These are phyloP conservation scores for Lindgomyces ingoldianus DNA, from an alignment of 495 filamentous ascomycete genomes.

Conservation along the genomic window DNA sequence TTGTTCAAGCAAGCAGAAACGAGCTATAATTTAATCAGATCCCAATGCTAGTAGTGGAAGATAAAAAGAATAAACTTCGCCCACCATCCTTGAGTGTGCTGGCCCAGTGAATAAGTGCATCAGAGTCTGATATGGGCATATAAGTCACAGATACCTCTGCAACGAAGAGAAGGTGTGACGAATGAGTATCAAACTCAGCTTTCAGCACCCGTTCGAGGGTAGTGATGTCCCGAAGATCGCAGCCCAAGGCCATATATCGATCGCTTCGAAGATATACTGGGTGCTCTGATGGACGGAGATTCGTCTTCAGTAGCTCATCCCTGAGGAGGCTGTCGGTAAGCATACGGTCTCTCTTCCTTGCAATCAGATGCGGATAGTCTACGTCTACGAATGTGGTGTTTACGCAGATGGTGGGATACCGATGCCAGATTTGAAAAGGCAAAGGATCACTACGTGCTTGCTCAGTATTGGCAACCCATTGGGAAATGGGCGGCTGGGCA, in stretches of 20 bases:
- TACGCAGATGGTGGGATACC: constrained; percentile 57
- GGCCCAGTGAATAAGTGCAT: constrained; percentile 61
- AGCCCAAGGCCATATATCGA: constrained; percentile 76
- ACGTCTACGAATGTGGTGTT: constrained; percentile 77
- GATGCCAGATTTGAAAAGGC: constrained; percentile 77
- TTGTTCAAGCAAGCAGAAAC: constrained; percentile 90
- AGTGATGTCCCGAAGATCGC: constrained; percentile 70
- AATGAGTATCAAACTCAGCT: constrained; percentile 56
- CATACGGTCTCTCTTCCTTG: constrained; percentile 70
- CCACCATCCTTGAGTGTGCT: constrained; percentile 27
- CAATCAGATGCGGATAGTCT: constrained; percentile 80
- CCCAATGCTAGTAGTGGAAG: neutral
- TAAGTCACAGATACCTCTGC: constrained; percentile 92
- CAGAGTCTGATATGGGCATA: constrained; percentile 74
- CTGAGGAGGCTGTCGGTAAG: constrained; percentile 59
- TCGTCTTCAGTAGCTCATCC: constrained; percentile 43
- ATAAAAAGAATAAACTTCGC: neutral
- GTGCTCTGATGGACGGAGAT: constrained; percentile 6
- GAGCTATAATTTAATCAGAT: constrained; percentile 21
- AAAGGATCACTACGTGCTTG: constrained; percentile 73
- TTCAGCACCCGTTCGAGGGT: constrained; percentile 60
- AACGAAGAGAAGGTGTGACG: constrained; percentile 71
- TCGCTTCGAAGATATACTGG: constrained; percentile 57
- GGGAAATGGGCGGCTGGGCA: neutral
- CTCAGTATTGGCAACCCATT: constrained; percentile 22